These are phyloP conservation scores for Haplographium delicatum DNA, from an alignment of 495 filamentous ascomycete species.

Conservation along the genomic window DNA sequence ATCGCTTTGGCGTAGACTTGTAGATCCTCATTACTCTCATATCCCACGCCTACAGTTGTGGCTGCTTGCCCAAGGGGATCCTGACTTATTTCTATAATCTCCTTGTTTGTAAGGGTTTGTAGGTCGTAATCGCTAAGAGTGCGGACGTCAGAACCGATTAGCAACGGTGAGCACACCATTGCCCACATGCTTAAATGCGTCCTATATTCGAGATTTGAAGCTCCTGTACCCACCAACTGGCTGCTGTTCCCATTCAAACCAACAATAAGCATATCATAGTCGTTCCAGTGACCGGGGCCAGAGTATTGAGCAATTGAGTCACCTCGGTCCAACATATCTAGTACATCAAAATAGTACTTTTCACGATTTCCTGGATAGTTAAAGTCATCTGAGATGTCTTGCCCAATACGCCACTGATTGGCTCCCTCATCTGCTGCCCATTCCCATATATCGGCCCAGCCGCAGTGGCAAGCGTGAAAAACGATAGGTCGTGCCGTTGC, in stretches of 20 bases:
- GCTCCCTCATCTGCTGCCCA: conserved; percentile 53
- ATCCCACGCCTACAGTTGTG: too few relatives aligned
- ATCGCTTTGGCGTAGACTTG: too few relatives aligned
- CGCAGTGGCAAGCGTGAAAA: conserved; percentile 55
- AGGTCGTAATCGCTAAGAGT: conserved; percentile 38
- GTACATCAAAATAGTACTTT: conserved; percentile 26
- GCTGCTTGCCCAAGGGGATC: conserved; percentile 47
- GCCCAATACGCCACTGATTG: conserved; percentile 53
- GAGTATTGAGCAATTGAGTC: conserved; percentile 47
- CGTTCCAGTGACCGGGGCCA: conserved; percentile 52
- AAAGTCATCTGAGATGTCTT: conserved; percentile 39
- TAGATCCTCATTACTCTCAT: too few relatives aligned
- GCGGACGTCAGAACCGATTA: conserved; percentile 42
- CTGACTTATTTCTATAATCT: conserved; percentile 58
- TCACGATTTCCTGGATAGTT: conserved; percentile 21
- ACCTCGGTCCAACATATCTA: conserved; percentile 36
- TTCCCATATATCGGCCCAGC: conserved; percentile 43
- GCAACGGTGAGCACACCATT: conserved; percentile 27
- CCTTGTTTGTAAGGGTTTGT: conserved; percentile 51
- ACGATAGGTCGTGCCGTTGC: conserved; percentile 51
- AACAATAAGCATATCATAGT: conserved; percentile 67
- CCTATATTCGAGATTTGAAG: conserved; percentile 35
- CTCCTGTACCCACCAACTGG: too few relatives aligned
- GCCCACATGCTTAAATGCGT: conserved; percentile 39
- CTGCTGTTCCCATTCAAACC: conserved; percentile 58